Percentiles rank a stretch among this genome's conserved stretches.
These are phyloP conservation scores for Haplographium delicatum DNA, from an alignment of 495 filamentous ascomycete species.

Conservation along the genomic window DNA sequence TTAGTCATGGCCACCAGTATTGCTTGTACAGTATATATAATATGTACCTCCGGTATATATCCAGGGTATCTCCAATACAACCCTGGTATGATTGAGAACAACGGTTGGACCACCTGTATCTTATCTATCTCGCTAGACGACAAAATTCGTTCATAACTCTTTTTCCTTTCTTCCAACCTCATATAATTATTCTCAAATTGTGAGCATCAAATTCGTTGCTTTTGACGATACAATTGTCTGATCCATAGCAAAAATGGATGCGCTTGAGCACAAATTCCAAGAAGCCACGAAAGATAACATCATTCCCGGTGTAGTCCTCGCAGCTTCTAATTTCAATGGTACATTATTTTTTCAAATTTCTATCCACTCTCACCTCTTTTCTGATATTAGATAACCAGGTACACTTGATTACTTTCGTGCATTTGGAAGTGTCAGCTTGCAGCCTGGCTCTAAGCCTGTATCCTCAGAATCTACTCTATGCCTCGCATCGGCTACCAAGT, in stretches of 20 bases:
- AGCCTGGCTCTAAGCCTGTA: constrained; percentile 30
- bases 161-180: no score
- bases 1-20: no score
- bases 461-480: constrained; percentile 47
- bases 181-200: no score
- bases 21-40: no score
- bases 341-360: not conserved
- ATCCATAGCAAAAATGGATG: not conserved
- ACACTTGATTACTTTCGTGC: not conserved
- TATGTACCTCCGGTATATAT: no score
- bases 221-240: no score
- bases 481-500: constrained; percentile 53
- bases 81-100: no score
- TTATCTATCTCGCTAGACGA: no score
- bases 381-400: not conserved
- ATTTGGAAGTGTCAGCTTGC: constrained; percentile 14
- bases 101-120: no score
- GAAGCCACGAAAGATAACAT: not conserved
- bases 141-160: no score
- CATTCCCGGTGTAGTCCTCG: not conserved
- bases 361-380: not conserved
- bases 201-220: no score
- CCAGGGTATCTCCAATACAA: no score
- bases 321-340: not conserved
- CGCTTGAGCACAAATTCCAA: not conserved